Conservation (phyloP, 2,329 filamentous ascomycete species). For the Cytospora schulzeri region DNA sequence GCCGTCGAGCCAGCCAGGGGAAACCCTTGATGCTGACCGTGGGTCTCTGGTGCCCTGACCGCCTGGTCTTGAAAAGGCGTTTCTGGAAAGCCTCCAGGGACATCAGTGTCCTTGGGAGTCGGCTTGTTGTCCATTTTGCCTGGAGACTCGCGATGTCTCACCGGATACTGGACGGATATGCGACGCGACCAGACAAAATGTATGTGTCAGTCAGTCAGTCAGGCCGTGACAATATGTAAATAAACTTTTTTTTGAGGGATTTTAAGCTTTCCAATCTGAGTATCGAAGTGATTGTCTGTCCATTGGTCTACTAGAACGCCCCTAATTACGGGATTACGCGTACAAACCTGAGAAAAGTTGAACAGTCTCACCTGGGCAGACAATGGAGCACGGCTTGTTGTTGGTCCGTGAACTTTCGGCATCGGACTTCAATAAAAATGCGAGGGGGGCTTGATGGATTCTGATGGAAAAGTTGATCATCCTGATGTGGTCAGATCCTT, state of each 20-base stretch:
- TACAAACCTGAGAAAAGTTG: neutral
- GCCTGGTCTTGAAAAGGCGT: slow-evolving; percentile 8
- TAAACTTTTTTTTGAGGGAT: no score
- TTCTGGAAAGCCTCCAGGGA: slow-evolving; percentile 13
- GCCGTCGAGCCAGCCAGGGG: neutral
- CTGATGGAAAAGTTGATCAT: neutral
- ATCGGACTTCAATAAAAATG: neutral
- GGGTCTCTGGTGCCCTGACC: neutral
- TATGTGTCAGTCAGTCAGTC: no score
- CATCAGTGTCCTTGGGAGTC: neutral
- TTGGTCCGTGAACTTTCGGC: neutral
- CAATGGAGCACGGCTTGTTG: neutral
- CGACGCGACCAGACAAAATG: neutral
- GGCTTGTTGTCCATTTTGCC: slow-evolving; percentile 6
- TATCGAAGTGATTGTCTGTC: neutral
- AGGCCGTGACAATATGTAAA: neutral
- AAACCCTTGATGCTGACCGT: neutral
- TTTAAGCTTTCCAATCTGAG: neutral
- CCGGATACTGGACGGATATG: neutral
- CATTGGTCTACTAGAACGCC: no score
- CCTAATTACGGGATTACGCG: neutral
- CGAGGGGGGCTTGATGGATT: neutral
- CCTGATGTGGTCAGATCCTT: neutral
- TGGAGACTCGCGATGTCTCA: neutral
- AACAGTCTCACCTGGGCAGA: neutral